Percentiles rank a stretch among this genome's conserved stretches.
Evolutionary conservation across 2,329 filamentous ascomycete genomes (phyloP).

Genomic region (Alternaria ethzedia): DNA sequence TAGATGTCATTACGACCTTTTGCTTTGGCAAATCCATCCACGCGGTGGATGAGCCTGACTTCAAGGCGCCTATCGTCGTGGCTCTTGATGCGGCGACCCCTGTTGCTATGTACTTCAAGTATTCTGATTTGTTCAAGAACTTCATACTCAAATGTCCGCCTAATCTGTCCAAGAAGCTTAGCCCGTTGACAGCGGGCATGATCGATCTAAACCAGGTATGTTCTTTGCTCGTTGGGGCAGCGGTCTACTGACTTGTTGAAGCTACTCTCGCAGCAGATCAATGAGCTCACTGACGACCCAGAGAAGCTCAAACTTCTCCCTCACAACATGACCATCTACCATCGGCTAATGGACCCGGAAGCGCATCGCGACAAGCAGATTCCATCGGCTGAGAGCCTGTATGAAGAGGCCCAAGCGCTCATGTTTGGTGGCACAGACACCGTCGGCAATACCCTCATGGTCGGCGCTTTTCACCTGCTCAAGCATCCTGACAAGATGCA

Average conservation of each 20-base stretch:
- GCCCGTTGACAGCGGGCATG: slow-evolving; percentile 47
- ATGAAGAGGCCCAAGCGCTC: slow-evolving; percentile 55
- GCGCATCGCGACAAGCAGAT: slow-evolving; percentile 41
- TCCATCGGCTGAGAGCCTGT: slow-evolving; percentile 44
- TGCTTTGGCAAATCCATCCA: slow-evolving; percentile 52
- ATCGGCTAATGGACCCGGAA: slow-evolving; percentile 43
- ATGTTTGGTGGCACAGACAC: slow-evolving; percentile 58
- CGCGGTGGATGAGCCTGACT: slow-evolving; percentile 48
- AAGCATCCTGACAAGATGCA: slow-evolving; percentile 39
- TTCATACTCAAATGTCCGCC: slow-evolving; percentile 49
- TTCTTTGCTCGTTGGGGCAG: background rate
- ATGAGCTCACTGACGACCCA: slow-evolving; percentile 38
- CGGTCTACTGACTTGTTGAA: slow-evolving; percentile 8
- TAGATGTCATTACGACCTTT: slow-evolving; percentile 43
- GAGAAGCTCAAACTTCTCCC: slow-evolving; percentile 39
- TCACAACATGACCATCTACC: slow-evolving; percentile 49
- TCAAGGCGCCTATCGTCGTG: slow-evolving; percentile 51
- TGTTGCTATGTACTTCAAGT: slow-evolving; percentile 49
- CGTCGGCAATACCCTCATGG: slow-evolving; percentile 50
- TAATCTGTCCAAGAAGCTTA: slow-evolving; percentile 44
- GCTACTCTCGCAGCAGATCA: slow-evolving; percentile 41
- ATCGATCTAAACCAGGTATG: slow-evolving; percentile 46
- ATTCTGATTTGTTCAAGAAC: slow-evolving; percentile 47
- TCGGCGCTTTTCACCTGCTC: slow-evolving; percentile 52
- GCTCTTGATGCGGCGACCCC: slow-evolving; percentile 50